Evolutionary conservation across 2,329 filamentous ascomycete species (phyloP), one percentile per base, ranked within the genome.

Genomic region (Microcera coccophila): DNA sequence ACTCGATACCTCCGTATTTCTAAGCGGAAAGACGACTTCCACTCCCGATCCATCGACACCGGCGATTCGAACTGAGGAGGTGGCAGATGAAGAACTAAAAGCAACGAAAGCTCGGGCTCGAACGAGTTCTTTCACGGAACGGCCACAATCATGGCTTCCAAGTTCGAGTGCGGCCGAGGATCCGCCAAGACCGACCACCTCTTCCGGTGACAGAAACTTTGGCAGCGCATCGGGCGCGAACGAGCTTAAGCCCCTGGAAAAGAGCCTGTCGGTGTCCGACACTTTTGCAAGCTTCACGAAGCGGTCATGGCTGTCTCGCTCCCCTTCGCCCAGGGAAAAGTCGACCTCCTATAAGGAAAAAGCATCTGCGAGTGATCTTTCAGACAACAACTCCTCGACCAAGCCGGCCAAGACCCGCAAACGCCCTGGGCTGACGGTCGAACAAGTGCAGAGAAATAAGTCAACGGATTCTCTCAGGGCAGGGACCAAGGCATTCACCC

Each of bases 91-190:
- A 22, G 38, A 39, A 29, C 48, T 42, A 38, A 49, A 41, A 42
- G 41, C 45, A 17, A 53, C 52, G 18, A 36, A 50, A 22, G 48
- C 48, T 59, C 61, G 52, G 46, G 60, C 58, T 50, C 72, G 69
- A 59, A 72, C 68, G 51, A 70, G 62, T 48, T 71, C 74, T 33
- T 62, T 76, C 37, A 66, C 73, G 41, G 73, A 72, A 45, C 69
- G 73, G 41, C 73, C 72, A 4, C 70, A 71, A 44, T 74, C 73
- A 45, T 80, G 76, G 78, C 67, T 79, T 44, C 66, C 69, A 12
- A 64, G 64, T 55, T 69, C 73, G 18, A 74, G 67, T 49, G 67
- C 69, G 11, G 49, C 58, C 18, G 53, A 58, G 18, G 53, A 58
- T 3, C 53, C 48, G 37, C 48, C 48, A 38, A 52, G 58, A 19